phyloP scores from a whole-genome alignment of 345 rosid species.

The Anacardium occidentale region DNA sequence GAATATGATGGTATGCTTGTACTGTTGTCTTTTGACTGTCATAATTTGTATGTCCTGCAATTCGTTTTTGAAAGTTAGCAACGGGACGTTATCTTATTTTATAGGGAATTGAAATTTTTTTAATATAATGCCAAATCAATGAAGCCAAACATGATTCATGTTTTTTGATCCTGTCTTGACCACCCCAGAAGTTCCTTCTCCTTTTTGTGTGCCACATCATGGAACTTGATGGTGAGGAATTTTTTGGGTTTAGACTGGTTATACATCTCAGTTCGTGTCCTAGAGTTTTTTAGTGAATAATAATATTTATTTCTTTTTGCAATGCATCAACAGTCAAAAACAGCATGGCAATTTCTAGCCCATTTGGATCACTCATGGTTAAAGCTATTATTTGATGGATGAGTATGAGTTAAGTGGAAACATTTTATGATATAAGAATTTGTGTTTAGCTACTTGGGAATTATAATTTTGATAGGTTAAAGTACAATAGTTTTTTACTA shows the following conservation, averaged over 20 bases:
- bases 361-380: not conserved
- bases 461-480: not conserved
- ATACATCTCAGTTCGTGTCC: not conserved
- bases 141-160: not conserved
- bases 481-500: not conserved
- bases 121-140: not conserved
- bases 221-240: not conserved
- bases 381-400: not conserved
- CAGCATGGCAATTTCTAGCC: not conserved
- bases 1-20: not conserved
- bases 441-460: not conserved
- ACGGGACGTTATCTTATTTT: not conserved
- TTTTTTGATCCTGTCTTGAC: not conserved
- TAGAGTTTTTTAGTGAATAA: not conserved
- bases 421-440: not conserved
- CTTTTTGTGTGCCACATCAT: no score
- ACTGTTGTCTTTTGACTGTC: not conserved
- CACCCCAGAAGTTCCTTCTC: not conserved
- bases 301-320: not conserved
- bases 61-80: no score
- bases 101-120: not conserved
- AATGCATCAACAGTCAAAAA: not conserved
- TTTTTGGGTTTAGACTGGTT: not conserved
- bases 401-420: not conserved
- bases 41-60: not conserved